Evolutionary conservation across 2,329 filamentous ascomycete species (phyloP).

Genomic region (Gnomoniopsis smithogilvyi): DNA sequence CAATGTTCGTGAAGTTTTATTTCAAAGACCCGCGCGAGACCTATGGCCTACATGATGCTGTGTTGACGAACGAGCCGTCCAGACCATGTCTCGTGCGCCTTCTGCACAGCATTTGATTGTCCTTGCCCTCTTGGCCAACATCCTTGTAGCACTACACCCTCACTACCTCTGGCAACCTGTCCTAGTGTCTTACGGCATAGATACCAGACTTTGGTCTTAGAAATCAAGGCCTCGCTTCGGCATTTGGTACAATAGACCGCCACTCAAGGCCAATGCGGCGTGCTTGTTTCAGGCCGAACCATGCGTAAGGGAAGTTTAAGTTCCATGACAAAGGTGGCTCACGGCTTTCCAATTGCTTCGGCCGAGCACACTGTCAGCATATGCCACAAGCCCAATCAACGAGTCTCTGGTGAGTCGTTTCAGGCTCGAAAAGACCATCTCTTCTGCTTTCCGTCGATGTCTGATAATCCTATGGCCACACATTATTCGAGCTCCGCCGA

Average conservation of each 20-base stretch:
- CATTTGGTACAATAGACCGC: too few species aligned
- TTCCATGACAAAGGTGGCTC: too few species aligned
- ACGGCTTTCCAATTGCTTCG: too few species aligned
- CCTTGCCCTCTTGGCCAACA: not conserved
- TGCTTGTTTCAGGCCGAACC: too few species aligned
- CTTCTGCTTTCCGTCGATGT: not conserved
- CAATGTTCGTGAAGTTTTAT: not conserved
- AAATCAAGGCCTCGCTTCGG: not conserved
- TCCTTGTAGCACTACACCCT: not conserved
- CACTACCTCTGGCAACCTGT: not conserved
- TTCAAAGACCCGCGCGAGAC: not conserved
- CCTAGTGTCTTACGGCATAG: not conserved
- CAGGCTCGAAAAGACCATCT: not conserved
- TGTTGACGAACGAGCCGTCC: not conserved
- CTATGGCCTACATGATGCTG: not conserved
- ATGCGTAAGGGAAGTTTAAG: too few species aligned
- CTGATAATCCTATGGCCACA: slow-evolving; percentile 27
- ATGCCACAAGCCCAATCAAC: not conserved
- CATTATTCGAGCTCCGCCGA: slow-evolving; percentile 49
- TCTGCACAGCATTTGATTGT: not conserved
- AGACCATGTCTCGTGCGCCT: not conserved
- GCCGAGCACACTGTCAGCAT: not conserved
- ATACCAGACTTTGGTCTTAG: not conserved
- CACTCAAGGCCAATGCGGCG: too few species aligned
- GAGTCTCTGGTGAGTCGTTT: not conserved